Conservation (phyloP, 441 rosid genomes). For the Bocquillonia castaneifolia region DNA sequence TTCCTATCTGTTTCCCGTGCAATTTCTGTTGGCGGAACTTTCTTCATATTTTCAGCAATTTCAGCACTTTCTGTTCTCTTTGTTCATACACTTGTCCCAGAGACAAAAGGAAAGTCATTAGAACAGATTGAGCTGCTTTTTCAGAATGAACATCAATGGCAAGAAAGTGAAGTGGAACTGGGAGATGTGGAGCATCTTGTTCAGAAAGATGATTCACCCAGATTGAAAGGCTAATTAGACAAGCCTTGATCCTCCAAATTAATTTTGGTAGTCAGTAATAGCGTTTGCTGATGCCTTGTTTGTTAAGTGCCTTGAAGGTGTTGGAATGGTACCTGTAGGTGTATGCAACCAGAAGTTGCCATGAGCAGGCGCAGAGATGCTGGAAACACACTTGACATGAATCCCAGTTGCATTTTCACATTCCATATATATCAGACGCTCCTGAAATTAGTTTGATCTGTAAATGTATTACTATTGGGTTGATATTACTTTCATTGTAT, state of each 20-base stretch:
- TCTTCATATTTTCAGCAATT: conserved; percentile 51
- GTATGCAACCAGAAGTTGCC: background rate
- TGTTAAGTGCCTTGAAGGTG: background rate
- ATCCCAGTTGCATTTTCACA: background rate
- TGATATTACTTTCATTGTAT: background rate
- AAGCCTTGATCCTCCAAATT: conserved; percentile 4
- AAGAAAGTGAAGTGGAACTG: conserved; percentile 52
- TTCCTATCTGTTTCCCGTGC: conserved; percentile 62
- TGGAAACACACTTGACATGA: background rate
- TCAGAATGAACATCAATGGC: conserved; percentile 35
- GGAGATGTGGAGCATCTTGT: conserved; percentile 76
- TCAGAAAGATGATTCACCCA: conserved; percentile 33
- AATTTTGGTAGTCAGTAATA: background rate
- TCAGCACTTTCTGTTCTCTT: conserved; percentile 69
- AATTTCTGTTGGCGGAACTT: conserved; percentile 66
- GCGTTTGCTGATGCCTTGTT: background rate
- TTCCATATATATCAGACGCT: background rate
- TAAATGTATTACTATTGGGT: background rate
- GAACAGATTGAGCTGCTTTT: conserved; percentile 76
- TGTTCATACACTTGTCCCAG: conserved; percentile 59
- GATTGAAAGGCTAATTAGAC: background rate
- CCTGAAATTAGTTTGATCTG: conserved; percentile 5
- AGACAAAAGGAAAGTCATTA: conserved; percentile 81
- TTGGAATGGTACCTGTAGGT: background rate
- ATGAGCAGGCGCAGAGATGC: background rate